A percentile compares a stretch with the other conserved stretches of the same genome.
Evolutionary conservation across 2,329 filamentous ascomycete genomes (phyloP).

Genomic region (Didymella keratinophila): DNA sequence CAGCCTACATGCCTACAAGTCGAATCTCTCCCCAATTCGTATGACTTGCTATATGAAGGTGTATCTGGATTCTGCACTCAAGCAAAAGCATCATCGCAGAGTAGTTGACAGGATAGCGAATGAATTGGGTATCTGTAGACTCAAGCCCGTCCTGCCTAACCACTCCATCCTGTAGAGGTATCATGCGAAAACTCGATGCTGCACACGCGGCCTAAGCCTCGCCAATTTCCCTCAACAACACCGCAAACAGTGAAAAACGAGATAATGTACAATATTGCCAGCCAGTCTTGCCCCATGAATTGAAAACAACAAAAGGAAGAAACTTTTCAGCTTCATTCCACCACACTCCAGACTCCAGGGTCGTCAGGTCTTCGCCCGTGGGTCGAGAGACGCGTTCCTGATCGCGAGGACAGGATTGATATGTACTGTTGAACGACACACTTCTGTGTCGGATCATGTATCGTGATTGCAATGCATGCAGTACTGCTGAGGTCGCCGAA

Average conservation of each 20-base stretch:
- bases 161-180: slow-evolving; percentile 24
- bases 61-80: not conserved
- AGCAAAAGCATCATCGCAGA: not conserved
- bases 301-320: slow-evolving; percentile 2
- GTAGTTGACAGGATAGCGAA: not conserved
- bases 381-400: slow-evolving; percentile 15
- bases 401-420: not conserved
- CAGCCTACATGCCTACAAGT: too few species aligned
- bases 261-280: slow-evolving; percentile 18
- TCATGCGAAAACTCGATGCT: slow-evolving; percentile 22
- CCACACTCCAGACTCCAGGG: slow-evolving; percentile 11
- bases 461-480: not conserved
- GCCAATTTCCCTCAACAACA: slow-evolving; percentile 18
- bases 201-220: slow-evolving; percentile 18
- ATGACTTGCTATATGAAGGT: not conserved
- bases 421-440: slow-evolving; percentile 11
- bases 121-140: slow-evolving; percentile 21
- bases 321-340: slow-evolving; percentile 6
- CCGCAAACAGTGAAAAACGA: not conserved
- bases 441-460: not conserved
- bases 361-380: slow-evolving; percentile 16
- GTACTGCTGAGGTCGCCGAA: not conserved
- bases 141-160: slow-evolving; percentile 6
- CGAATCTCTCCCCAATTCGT: not conserved
- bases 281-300: slow-evolving; percentile 10